Percentiles rank a stretch among this genome's conserved stretches.
These are phyloP conservation scores for Umbelopsis sp. DNA, from an alignment of 192 early-diverging fungal species.

Conservation along the genomic window DNA sequence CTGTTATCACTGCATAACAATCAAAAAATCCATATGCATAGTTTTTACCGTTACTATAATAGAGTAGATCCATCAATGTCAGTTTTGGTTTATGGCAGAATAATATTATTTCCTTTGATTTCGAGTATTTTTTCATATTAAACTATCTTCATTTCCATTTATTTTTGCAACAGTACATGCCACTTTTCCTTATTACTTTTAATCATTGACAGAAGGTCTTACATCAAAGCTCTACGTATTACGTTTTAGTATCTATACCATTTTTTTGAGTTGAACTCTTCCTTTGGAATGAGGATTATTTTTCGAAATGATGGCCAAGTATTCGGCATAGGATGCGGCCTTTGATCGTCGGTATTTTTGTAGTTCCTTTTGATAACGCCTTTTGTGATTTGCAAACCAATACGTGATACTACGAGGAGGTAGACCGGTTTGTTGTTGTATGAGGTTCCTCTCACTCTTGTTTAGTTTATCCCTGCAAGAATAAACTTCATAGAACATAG, in stretches of 20 bases:
- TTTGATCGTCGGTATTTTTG: slow-evolving; percentile 16
- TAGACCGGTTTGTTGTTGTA: slow-evolving; percentile 28
- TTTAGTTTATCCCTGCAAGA: slow-evolving; percentile 32
- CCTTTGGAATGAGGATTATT: too few relatives aligned
- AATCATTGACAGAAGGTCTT: too few relatives aligned
- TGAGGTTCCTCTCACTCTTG: slow-evolving; percentile 28
- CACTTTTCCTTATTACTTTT: too few relatives aligned
- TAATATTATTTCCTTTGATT: too few relatives aligned
- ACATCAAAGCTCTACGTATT: background rate
- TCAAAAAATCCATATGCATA: background rate
- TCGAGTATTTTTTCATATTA: too few relatives aligned
- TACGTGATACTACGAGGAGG: slow-evolving; percentile 37
- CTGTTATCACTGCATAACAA: background rate
- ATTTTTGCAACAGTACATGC: too few relatives aligned
- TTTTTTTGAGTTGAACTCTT: background rate
- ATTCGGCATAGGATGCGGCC: background rate
- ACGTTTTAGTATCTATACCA: background rate
- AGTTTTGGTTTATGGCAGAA: too few relatives aligned
- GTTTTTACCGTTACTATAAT: background rate
- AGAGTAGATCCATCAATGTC: too few relatives aligned
- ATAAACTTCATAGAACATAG: slow-evolving; percentile 32
- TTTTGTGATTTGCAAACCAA: slow-evolving; percentile 42
- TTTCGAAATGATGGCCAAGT: background rate
- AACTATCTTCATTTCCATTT: too few relatives aligned
- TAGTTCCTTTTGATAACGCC: slow-evolving; percentile 22